Base-by-base conservation (phyloP, 345 rosid species). In the Rhizophora mangle region DNA sequence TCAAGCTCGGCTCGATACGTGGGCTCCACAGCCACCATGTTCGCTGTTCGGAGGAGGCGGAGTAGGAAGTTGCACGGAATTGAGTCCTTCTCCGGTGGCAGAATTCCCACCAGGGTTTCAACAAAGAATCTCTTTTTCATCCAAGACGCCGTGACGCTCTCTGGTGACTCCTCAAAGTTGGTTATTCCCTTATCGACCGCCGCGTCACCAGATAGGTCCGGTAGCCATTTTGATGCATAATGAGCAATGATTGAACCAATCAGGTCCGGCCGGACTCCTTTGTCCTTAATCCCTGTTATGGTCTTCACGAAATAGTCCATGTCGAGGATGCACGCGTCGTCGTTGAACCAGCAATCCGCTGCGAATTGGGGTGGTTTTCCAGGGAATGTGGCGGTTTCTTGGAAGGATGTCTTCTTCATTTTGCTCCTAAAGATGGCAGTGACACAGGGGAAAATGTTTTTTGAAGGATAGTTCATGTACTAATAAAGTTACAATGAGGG, bases 181-280 rank as follows among this genome's bases (percentile, higher is more conserved):
- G 64, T 31, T 8, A 65, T 68, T 3, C 68, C 77, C 37, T 63
- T 84, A 37, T 64, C 72, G 11, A 22, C 65, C 2, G 63, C 9
- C 0, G 52, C 63, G 15, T 76, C 81, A 18, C 32, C 75, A 11
- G 91, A 74, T 58, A 89, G 85, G 34, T 89, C 97, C 0, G 98
- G 93, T 22, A 91, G 86, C 93, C 96, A 91, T 74, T 88, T 91
- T 56, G 96, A 89, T 39, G 97, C 87, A 18, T 91, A 89, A 70
- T 91, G 97, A 29, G 82, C 81, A 7, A 94, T 87, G 78, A 91
- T 87, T 27, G 98, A 85, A 21, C 98, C 98, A 1, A 89, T 81
- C 24, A 91, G 83, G 54, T 91, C 93, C 0, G 95, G 91, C 3
- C 89, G 89, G 57, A 86, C 96, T 0, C 95, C 96, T 60, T 89